A percentile compares a stretch with the other conserved stretches of the same genome.
These are phyloP conservation scores for Pseudogymnoascus sp. DNA, from an alignment of 2,329 filamentous ascomycete genomes.

Conservation along the genomic window DNA sequence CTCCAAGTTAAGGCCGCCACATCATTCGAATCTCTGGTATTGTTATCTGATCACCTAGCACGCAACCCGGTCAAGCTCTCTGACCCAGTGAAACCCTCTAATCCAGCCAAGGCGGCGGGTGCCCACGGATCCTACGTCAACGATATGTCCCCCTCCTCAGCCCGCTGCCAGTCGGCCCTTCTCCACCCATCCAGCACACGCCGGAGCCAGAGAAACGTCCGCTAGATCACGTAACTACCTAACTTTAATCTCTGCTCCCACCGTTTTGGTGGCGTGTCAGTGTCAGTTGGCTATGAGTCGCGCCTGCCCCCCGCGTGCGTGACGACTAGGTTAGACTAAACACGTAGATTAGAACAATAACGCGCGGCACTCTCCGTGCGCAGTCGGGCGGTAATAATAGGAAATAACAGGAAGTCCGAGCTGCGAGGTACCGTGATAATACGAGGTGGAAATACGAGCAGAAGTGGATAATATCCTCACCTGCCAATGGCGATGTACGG, in stretches of 20 bases:
- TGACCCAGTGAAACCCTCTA: neutral
- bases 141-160: neutral
- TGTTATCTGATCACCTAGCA: neutral
- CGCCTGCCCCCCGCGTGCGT: neutral
- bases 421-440: neutral
- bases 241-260: slow-evolving; percentile 2
- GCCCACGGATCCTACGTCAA: neutral
- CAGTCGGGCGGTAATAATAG: neutral
- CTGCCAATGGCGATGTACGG: neutral
- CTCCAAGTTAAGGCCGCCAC: neutral
- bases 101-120: neutral
- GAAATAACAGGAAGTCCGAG: neutral
- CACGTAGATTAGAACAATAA: neutral
- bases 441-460: neutral
- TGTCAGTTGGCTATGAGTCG: neutral
- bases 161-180: slow-evolving; percentile 1
- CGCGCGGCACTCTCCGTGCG: neutral
- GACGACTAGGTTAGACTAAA: neutral
- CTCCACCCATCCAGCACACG: neutral
- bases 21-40: neutral
- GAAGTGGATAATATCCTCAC: neutral
- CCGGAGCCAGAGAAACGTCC: neutral
- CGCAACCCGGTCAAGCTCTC: neutral
- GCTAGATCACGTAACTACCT: slow-evolving; percentile 5
- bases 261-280: neutral